Evolutionary conservation across 1,284 basidiomycete genomes (phyloP).

Genomic region (Phellopilus nigrolimitatus): DNA sequence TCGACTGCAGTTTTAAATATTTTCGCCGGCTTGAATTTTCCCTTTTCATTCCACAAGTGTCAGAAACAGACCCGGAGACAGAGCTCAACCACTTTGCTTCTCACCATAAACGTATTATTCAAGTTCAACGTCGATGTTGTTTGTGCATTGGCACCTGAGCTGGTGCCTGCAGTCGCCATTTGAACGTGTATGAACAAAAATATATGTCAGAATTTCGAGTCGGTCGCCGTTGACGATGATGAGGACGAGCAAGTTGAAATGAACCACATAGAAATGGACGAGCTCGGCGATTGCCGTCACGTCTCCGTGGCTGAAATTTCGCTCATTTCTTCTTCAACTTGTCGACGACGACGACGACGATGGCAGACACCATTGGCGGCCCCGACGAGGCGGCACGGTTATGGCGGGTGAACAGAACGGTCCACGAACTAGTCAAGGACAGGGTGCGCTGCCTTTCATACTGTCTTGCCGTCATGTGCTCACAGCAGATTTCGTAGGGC

Average conservation of each 20-base stretch:
- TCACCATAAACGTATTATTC: slow-evolving; percentile 11
- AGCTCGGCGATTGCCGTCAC: too few relatives aligned
- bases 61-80: background rate
- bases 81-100: background rate
- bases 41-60: slow-evolving; percentile 33
- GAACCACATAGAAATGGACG: too few relatives aligned
- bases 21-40: slow-evolving; percentile 81
- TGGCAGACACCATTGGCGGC: slow-evolving; percentile 47
- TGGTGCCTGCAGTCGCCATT: slow-evolving; percentile 15
- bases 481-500: slow-evolving; percentile 46
- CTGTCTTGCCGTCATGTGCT: slow-evolving; percentile 10
- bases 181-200: background rate
- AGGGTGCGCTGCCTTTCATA: slow-evolving; percentile 50
- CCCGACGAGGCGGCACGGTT: slow-evolving; percentile 77
- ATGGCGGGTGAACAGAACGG: slow-evolving; percentile 95
- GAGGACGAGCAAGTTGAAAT: background rate
- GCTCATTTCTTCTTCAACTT: slow-evolving; percentile 36
- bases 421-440: slow-evolving; percentile 95
- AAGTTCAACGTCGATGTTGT: background rate
- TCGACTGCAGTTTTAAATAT: slow-evolving; percentile 82
- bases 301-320: too few relatives aligned
- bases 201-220: too few relatives aligned
- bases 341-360: slow-evolving; percentile 23
- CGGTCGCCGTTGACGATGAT: background rate
- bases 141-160: background rate